A percentile compares a stretch with the other conserved stretches of the same genome.
Evolutionary conservation across 495 filamentous ascomycete species (phyloP).

Genomic region (Xylaria scruposa): DNA sequence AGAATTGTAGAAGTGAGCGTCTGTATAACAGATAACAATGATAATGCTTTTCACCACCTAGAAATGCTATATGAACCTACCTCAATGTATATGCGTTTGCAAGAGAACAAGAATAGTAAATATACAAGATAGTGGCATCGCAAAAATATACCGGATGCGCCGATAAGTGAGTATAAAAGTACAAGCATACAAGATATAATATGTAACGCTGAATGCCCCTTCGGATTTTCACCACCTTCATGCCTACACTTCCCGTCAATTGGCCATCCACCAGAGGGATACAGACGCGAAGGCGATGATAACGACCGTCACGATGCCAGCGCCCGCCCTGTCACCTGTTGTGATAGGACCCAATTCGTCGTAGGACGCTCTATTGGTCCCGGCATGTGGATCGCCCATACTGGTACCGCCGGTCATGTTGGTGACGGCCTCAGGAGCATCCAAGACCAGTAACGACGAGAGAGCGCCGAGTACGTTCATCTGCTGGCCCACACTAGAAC

Average conservation of each 20-base stretch:
- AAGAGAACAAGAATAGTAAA: neutral
- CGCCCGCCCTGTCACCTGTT: constrained; percentile 63
- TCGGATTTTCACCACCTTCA: neutral
- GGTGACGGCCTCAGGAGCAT: constrained; percentile 58
- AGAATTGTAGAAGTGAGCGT: neutral
- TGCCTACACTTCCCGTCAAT: neutral
- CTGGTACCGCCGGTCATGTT: constrained; percentile 68
- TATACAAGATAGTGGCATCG: neutral
- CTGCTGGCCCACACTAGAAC: constrained; percentile 63
- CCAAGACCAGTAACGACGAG: constrained; percentile 55
- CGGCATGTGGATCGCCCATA: constrained; percentile 66
- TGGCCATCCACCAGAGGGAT: constrained; percentile 43
- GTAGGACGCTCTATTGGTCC: constrained; percentile 31
- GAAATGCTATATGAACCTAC: neutral
- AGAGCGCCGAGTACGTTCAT: constrained; percentile 73
- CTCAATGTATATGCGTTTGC: neutral
- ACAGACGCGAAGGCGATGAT: constrained; percentile 39
- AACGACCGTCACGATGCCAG: constrained; percentile 62
- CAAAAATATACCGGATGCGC: neutral
- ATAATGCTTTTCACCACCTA: constrained; percentile 1
- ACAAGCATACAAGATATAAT: neutral
- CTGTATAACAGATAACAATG: neutral
- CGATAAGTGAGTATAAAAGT: neutral
- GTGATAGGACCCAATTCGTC: constrained; percentile 40
- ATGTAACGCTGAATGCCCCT: neutral